Base-by-base conservation (phyloP, 805 yeast species). In the Cyberlindnera meyerae region DNA sequence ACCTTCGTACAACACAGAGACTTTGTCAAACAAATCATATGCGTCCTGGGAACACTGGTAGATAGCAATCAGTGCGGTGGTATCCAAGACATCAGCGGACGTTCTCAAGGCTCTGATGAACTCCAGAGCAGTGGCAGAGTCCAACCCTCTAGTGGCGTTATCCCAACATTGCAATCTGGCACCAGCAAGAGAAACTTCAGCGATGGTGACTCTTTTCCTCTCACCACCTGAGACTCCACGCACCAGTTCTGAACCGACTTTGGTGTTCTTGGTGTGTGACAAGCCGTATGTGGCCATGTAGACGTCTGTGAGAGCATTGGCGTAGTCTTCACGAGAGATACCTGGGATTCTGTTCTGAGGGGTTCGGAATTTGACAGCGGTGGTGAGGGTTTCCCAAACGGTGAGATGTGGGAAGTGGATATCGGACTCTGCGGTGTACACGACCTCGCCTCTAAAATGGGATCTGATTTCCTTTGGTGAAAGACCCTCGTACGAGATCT, bases 161-260 rank as follows among this genome's bases (percentile, higher is more conserved):
- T 75, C 76, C 74, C 74, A 71, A 55, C 74, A 70, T 47, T 68
- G 72, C 27, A 71, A 46, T 40, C 60, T 61, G 21, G 79, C 71
- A 43, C 76, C 77, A 35, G 66, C 55, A 20, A 65, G 48, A 12
- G 68, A 51, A 31, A 71, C 82, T 59, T 79, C 86, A 11, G 82
- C 83, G 49, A 79, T 77, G n/a, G 84, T 77, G 15, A 79, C 85
- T 64, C 86, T 74, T 58, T 79, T 79, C 49, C 86, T 64, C 60
- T 79, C 83, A 63, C 86, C 87, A 56, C 86, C 87, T 20, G 84
- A 78, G 30, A 80, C 77, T 60, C 87, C 87, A 55, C 84, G 69
- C 21, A 78, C 74, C 32, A 70, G 68, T 44, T 79, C 82, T 47
- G 74, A 71, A 53, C 87, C 86, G 32, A 79, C 85, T 38, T 75